Evolutionary conservation across 495 filamentous ascomycete species (phyloP), one percentile per base, ranked within the genome.

Genomic region (Penicillium salamii): DNA sequence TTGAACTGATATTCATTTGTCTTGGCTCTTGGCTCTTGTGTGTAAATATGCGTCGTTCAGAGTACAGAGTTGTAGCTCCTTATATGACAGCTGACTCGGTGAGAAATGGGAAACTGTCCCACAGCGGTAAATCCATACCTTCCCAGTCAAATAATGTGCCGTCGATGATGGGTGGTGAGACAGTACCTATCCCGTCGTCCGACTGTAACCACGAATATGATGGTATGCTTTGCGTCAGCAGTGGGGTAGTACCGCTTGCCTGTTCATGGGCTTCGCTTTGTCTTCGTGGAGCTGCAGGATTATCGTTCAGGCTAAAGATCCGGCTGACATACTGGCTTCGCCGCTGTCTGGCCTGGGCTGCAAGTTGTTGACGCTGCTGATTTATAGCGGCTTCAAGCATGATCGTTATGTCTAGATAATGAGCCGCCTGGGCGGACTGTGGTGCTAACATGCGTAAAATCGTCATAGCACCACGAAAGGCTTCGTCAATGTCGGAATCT

Each of bases 351-450:
- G 61, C 48, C 31, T 68, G 63, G 2, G 62, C 57, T 3, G 59
- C 41, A 1, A 70, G 53, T 19, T 57, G 58, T 14, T 68, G 64
- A 12, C 69, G 62, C 44, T 69, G 68, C 14, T 68, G 59, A 3
- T 33, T 62, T 34, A 72, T 52, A 20, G 67, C 69, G 7, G 57
- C 56, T 33, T 62, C 55, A 2, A 72, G 59, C 14, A 64, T 50
- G 0, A 58, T 68, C 15, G 68, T 54, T 2, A 72, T 72, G 15
- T 69, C 66, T 7, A 62, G 51, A 21, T 72, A 72, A 37, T 70
- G 69, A 4, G 66, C 67, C n/a, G 69, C 69, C 45, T 72, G 69
- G 15, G 66, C 67, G 13, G 67, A 70, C 50, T 67, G 67, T 5
- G 55, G 53, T 1, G 66, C 53, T 3, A 72, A 57, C 48, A 66